phyloP scores from a whole-genome alignment of 116 monocot species.

The Phalaenopsis hybrid region DNA sequence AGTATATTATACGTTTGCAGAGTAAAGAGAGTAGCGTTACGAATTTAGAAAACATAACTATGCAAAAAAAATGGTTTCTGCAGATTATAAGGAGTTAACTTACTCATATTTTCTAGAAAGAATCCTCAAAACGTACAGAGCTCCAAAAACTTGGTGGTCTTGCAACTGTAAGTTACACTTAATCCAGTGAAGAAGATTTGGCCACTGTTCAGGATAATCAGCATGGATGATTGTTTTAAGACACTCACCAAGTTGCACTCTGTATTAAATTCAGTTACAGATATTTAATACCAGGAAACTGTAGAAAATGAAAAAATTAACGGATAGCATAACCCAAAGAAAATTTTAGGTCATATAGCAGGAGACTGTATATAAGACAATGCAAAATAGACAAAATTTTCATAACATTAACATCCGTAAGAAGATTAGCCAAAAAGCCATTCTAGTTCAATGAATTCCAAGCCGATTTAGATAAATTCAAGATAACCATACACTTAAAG shows the following conservation, averaged over 20 bases:
- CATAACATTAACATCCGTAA: background rate
- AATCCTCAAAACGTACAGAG: conserved; percentile 87
- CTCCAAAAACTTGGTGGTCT: conserved; percentile 88
- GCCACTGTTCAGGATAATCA: conserved; percentile 98
- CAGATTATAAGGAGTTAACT: conserved; percentile 16
- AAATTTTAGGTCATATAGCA: background rate
- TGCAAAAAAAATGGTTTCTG: background rate
- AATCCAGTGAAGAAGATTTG: conserved; percentile 79
- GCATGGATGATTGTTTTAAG: conserved; percentile 86
- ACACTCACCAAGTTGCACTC: conserved; percentile 93
- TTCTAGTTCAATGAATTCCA: background rate
- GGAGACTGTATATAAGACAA: background rate
- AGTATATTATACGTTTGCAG: background rate
- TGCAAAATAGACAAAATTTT: background rate
- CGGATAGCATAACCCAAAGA: background rate
- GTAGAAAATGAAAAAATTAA: background rate
- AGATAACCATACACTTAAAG: background rate
- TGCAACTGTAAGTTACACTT: conserved; percentile 67
- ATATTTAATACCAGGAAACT: background rate
- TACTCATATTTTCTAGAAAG: conserved; percentile 99
- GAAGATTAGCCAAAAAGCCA: background rate
- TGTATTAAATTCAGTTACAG: conserved; percentile 17
- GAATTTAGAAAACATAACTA: background rate
- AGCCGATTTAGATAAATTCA: background rate
- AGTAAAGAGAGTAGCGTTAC: background rate